Evolutionary conservation across 2,329 filamentous ascomycete genomes (phyloP).

Genomic region (Arthrobotrys pseudoclavata): DNA sequence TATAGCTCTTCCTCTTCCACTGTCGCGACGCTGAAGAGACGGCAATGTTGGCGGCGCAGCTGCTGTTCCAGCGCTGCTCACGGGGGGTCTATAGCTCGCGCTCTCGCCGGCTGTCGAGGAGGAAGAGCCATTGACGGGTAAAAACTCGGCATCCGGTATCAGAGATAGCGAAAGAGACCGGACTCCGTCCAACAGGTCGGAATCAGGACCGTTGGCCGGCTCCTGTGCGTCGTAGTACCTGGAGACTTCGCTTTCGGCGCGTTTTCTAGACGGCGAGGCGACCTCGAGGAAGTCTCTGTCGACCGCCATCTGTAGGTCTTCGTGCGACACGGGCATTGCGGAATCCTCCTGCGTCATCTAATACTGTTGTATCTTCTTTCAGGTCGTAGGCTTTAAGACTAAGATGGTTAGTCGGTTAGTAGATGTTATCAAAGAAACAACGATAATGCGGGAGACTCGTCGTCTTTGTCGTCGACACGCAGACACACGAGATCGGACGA

Average conservation of each 20-base stretch:
- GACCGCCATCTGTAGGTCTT: slow-evolving; percentile 36
- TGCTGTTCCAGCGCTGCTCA: not conserved
- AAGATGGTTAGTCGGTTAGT: not conserved
- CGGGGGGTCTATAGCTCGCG: slow-evolving; percentile 18
- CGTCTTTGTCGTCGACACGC: not conserved
- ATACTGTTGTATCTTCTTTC: not conserved
- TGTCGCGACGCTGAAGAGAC: slow-evolving; percentile 49
- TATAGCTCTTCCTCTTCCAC: slow-evolving; percentile 40
- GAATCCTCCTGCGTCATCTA: slow-evolving; percentile 11
- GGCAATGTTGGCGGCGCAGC: slow-evolving; percentile 5
- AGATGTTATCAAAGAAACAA: not conserved
- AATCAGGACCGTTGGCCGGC: slow-evolving; percentile 19
- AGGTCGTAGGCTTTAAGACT: not conserved
- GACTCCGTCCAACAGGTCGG: slow-evolving; percentile 40
- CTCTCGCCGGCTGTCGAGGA: slow-evolving; percentile 8
- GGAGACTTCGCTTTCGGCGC: slow-evolving; percentile 58
- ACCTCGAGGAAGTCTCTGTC: slow-evolving; percentile 48
- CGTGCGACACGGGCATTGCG: slow-evolving; percentile 34
- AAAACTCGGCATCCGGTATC: slow-evolving; percentile 22
- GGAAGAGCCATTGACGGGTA: slow-evolving; percentile 22
- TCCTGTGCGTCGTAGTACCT: slow-evolving; percentile 59
- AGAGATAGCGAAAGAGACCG: slow-evolving; percentile 27
- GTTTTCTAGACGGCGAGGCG: slow-evolving; percentile 51
- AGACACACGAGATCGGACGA: slow-evolving; percentile 1
- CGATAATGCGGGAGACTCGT: not conserved